These are phyloP conservation scores for Emydomyces testavorans DNA, from an alignment of 2,329 filamentous ascomycete genomes.

Conservation along the genomic window DNA sequence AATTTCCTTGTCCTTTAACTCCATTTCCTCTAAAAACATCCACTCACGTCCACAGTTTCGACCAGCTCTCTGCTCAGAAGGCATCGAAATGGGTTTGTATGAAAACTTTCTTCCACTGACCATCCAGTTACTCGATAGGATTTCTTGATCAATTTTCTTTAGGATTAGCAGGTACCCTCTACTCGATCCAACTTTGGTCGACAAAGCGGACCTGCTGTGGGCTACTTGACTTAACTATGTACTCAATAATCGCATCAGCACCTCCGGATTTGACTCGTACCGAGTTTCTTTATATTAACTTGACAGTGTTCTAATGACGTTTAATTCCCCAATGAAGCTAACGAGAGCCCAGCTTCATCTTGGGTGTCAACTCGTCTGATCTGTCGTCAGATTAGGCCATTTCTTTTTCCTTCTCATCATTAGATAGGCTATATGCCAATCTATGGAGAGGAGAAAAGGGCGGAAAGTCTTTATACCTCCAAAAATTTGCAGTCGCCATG, in stretches of 20 bases:
- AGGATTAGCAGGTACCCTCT: background rate
- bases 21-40: background rate
- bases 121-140: background rate
- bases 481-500: no score
- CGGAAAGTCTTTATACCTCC: no score
- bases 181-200: background rate
- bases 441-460: conserved; percentile 12
- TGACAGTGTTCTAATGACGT: no score
- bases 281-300: no score
- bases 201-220: no score
- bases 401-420: conserved; percentile 17
- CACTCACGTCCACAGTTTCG: background rate
- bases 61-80: background rate
- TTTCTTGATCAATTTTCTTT: background rate
- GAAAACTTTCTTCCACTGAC: background rate
- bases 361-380: background rate
- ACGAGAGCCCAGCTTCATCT: background rate
- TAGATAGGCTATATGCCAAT: conserved; percentile 14
- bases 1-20: background rate
- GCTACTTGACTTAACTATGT: no score
- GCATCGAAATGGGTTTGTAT: background rate
- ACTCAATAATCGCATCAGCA: no score
- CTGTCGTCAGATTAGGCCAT: background rate
- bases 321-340: no score
- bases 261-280: no score